Conservation (phyloP, 257 asterid species). For the Primulina eburnea region DNA sequence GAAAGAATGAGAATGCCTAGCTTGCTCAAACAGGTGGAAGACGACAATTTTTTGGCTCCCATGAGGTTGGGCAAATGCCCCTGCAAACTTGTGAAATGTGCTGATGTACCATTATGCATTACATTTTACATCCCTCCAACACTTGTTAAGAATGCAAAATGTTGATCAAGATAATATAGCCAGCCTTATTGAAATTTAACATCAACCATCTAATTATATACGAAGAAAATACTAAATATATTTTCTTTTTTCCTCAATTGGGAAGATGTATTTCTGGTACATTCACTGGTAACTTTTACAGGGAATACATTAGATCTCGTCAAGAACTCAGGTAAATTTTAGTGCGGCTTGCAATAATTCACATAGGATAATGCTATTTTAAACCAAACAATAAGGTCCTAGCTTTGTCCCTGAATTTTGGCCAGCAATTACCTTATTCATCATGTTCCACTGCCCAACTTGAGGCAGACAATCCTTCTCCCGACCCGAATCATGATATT, state of each 20-base stretch:
- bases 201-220: not conserved
- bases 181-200: not conserved
- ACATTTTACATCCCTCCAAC: too few species aligned
- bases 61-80: not conserved
- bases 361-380: not conserved
- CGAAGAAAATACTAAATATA: too few species aligned
- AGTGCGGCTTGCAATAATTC: not conserved
- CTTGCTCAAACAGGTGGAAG: not conserved
- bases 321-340: not conserved
- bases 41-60: too few species aligned
- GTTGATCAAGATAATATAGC: not conserved
- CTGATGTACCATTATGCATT: not conserved
- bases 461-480: constrained; percentile 90
- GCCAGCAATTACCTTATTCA: constrained; percentile 66
- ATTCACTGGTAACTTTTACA: not conserved
- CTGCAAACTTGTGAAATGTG: not conserved
- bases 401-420: not conserved
- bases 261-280: not conserved
- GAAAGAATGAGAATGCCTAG: not conserved
- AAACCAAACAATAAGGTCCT: not conserved
- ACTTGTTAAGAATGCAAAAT: not conserved
- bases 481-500: constrained; percentile 89
- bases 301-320: not conserved
- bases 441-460: constrained; percentile 99
- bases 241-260: not conserved